Evolutionary conservation across 768 basidiomycete genomes (phyloP).

Genomic region (Leccinum sublutescens): DNA sequence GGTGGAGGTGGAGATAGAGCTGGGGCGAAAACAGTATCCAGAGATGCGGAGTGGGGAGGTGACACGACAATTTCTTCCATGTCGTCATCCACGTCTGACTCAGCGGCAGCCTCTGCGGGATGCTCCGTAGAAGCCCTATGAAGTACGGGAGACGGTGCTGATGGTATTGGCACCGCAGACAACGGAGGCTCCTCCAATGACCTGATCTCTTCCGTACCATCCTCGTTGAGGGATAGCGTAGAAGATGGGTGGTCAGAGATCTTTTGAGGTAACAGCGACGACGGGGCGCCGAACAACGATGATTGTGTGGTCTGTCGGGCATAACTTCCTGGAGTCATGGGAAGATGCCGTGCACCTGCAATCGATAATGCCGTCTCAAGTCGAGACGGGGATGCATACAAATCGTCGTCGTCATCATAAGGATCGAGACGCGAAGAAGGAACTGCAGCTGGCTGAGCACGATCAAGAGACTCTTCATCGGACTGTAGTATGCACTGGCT

Average conservation of each 20-base stretch:
- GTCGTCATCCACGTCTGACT: slow-evolving; percentile 34
- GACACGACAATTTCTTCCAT: slow-evolving; percentile 37
- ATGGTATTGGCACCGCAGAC: slow-evolving; percentile 1
- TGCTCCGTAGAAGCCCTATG: background rate
- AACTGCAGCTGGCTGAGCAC: background rate
- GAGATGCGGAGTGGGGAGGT: background rate
- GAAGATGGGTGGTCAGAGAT: background rate
- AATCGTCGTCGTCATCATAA: slow-evolving; percentile 44
- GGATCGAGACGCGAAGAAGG: background rate
- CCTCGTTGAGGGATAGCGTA: background rate
- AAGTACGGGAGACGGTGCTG: slow-evolving; percentile 2
- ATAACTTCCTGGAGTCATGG: slow-evolving; percentile 13
- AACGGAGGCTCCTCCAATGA: slow-evolving; percentile 7
- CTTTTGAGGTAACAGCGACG: slow-evolving; percentile 27
- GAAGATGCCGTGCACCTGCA: slow-evolving; percentile 52
- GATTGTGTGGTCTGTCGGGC: slow-evolving; percentile 13
- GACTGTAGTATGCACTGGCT: slow-evolving; percentile 6
- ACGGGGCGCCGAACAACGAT: slow-evolving; percentile 39
- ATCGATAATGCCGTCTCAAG: slow-evolving; percentile 69
- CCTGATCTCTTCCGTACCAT: background rate
- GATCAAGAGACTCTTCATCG: background rate
- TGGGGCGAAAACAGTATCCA: background rate
- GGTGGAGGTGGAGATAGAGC: slow-evolving; percentile 14
- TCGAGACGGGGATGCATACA: slow-evolving; percentile 51
- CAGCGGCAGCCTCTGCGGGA: slow-evolving; percentile 3